Evolutionary conservation across 768 basidiomycete species (phyloP), one percentile per base, ranked within the genome.

Genomic region (Lactarius hengduanensis): DNA sequence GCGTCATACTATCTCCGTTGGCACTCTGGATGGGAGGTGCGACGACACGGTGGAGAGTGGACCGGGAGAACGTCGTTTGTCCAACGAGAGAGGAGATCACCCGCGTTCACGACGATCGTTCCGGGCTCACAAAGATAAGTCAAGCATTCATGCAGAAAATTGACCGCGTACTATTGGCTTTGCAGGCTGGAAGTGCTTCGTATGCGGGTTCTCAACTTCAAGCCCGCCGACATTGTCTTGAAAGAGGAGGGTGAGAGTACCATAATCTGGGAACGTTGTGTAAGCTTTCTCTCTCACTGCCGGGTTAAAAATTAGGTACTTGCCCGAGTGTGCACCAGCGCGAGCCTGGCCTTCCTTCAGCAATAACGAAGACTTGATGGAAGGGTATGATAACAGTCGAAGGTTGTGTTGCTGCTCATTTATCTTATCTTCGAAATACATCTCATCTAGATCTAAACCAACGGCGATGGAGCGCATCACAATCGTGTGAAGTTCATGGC

Each of bases 381-480:
- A 79, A 28, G 93, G 93, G 74, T 95, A 95, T 9, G 87, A 89
- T 30, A 95, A 77, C 36, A 95, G 80, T 32, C 93, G 82, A 50
- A 96, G 76, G 73, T 93, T 94, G 73, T 94, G 92, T 69, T 81
- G 86, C 76, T 92, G 88, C 68, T 90, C 85, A 71, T 91, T 73
- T 43, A 92, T 85, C 76, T 85, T 88, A 57, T 80, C 74, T 72
- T 94, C 90, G 62, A 96, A 95, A 76, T 86, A 94, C 34, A 73
- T 70, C 74, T 92, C 91, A 5, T 86, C 80, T 30, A 94, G 82
- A 38, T 84, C 83, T 43, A 95, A 80, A 3, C 92, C 93, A 16
- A 94, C 76, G 1, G 93, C 94, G 71, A 96, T 85, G 3, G 92
- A 87, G n/a, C 89, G 83, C 91, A 96, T 94, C 50, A 94, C 85